Evolutionary conservation across 2,329 filamentous ascomycete genomes (phyloP).

Genomic region (Beauveria sp.): DNA sequence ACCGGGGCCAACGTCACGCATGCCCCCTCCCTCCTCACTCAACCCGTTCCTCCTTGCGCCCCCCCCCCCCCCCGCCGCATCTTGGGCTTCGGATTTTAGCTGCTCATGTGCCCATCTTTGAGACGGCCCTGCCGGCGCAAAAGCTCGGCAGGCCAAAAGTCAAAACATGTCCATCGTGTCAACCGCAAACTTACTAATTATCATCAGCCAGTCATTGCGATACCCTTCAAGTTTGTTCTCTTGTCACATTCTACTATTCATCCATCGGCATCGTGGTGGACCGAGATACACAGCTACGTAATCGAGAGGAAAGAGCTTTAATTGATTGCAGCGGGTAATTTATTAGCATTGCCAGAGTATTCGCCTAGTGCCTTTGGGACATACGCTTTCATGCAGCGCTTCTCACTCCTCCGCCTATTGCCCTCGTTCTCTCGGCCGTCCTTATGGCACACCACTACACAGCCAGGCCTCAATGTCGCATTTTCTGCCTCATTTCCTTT

Average conservation of each 20-base stretch:
- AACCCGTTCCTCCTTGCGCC: no score
- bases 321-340: background rate
- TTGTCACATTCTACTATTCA: background rate
- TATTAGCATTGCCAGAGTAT: background rate
- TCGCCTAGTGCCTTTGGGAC: no score
- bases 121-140: conserved; percentile 29
- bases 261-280: background rate
- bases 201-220: background rate
- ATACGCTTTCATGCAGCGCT: background rate
- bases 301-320: background rate
- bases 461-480: background rate
- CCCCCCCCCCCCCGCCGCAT: background rate
- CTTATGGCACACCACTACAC: background rate
- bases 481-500: background rate
- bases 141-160: conserved; percentile 29
- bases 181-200: conserved; percentile 11
- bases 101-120: conserved; percentile 41
- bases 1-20: no score
- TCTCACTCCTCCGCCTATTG: background rate
- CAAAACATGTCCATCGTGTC: conserved; percentile 13
- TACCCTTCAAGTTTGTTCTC: background rate
- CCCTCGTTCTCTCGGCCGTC: background rate
- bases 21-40: no score
- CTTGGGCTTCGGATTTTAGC: background rate
- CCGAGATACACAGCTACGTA: background rate